Percentiles rank a stretch among this genome's conserved stretches.
Evolutionary conservation across 2,329 filamentous ascomycete species (phyloP).

Genomic region (Colletotrichum noveboracense): DNA sequence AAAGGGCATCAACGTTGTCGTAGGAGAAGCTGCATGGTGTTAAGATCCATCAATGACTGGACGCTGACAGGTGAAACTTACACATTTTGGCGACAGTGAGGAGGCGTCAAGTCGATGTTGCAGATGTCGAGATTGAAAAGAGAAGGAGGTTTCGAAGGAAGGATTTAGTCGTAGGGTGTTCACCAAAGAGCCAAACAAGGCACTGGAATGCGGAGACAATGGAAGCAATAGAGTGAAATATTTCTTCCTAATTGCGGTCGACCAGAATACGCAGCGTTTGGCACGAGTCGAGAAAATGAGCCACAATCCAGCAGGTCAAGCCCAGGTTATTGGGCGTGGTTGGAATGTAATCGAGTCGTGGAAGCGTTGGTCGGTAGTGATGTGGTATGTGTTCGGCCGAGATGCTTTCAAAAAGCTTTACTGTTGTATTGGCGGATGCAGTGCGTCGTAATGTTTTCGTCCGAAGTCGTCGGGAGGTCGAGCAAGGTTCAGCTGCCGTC

Average conservation of each 20-base stretch:
- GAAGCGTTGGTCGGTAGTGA: neutral
- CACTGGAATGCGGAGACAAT: conserved; percentile 16
- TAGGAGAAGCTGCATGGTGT: neutral
- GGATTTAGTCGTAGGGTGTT: neutral
- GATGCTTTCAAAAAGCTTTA: neutral
- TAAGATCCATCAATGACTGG: neutral
- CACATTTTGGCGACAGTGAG: conserved; percentile 11
- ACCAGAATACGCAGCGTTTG: neutral
- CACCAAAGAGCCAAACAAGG: neutral
- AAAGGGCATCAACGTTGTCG: conserved; percentile 63
- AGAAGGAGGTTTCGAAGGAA: neutral
- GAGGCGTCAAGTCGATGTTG: neutral
- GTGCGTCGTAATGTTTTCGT: neutral
- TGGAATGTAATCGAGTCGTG: neutral
- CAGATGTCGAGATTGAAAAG: neutral
- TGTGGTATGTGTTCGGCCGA: neutral
- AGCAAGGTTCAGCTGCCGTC: conserved; percentile 17
- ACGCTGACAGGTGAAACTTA: neutral
- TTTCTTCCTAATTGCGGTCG: neutral
- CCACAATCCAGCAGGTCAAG: conserved; percentile 10
- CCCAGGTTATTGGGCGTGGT: neutral
- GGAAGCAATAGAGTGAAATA: conserved; percentile 5
- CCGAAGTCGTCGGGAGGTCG: neutral
- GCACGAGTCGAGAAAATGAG: neutral
- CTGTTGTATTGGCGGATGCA: neutral